Evolutionary conservation across 176 grass and related monocot genomes (phyloP).

Genomic region (Phoenix roebelenii): DNA sequence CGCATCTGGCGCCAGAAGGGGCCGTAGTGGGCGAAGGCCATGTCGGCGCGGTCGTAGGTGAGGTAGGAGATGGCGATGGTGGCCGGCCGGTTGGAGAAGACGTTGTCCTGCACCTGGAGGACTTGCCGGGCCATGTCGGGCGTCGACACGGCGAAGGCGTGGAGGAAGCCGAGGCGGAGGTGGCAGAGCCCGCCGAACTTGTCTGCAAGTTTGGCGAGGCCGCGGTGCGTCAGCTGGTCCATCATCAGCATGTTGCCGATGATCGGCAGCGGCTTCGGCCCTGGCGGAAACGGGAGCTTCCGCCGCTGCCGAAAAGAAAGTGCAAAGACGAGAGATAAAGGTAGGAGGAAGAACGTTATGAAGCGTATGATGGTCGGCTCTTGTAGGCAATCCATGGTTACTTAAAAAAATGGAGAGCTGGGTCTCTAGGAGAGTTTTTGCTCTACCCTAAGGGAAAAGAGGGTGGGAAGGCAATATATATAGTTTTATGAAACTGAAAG

Average conservation of each 20-base stretch:
- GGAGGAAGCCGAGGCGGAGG: too few species aligned
- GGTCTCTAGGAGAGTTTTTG: too few species aligned
- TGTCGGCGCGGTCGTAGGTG: conserved; percentile 76
- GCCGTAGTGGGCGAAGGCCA: conserved; percentile 96
- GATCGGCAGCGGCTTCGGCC: conserved; percentile 55
- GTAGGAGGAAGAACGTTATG: conserved; percentile 20
- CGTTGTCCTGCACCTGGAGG: conserved; percentile 79
- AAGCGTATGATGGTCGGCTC: conserved; percentile 25
- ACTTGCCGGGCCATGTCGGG: conserved; percentile 77
- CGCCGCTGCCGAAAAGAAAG: conserved; percentile 1
- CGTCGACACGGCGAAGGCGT: conserved; percentile 52
- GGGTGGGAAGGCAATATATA: too few species aligned
- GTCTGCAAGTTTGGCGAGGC: too few species aligned
- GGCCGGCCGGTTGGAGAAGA: conserved; percentile 76
- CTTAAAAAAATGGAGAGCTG: background rate
- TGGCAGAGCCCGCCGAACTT: too few species aligned
- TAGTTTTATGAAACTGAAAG: too few species aligned
- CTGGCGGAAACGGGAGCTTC: conserved; percentile 59
- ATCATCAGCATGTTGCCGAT: conserved; percentile 94
- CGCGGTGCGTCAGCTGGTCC: conserved; percentile 28
- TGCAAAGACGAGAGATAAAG: conserved; percentile 20
- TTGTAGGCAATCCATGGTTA: conserved; percentile 42
- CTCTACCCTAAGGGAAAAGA: too few species aligned
- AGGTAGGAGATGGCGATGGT: conserved; percentile 73
- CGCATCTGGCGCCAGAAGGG: conserved; percentile 95